A percentile compares a stretch with the other conserved stretches of the same genome.
Evolutionary conservation across 805 yeast species (phyloP).

Genomic region (Pichia sporocuriosa): DNA sequence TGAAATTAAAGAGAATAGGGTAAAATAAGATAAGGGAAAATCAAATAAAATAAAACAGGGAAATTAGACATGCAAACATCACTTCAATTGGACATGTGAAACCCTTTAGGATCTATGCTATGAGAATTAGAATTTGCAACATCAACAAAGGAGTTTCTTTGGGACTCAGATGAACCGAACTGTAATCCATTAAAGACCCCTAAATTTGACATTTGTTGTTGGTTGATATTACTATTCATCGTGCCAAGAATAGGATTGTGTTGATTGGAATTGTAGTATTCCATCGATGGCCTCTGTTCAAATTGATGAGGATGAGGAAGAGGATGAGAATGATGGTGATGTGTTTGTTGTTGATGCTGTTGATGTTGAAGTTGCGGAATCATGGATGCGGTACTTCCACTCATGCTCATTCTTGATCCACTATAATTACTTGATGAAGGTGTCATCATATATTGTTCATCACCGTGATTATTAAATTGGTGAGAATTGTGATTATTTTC

Average conservation of each 20-base stretch:
- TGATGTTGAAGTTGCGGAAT: background rate
- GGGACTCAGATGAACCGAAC: constrained; percentile 1
- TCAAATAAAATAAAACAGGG: background rate
- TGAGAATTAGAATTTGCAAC: background rate
- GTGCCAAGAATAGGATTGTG: constrained; percentile 9
- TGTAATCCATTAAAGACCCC: background rate
- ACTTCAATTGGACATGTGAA: background rate
- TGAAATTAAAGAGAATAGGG: too few relatives aligned
- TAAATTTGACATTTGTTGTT: background rate
- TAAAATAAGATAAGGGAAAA: background rate
- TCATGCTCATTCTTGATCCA: constrained; percentile 8
- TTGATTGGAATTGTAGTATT: background rate
- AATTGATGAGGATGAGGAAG: background rate
- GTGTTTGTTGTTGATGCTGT: background rate
- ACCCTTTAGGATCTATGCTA: background rate
- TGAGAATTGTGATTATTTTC: background rate
- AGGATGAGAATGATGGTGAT: background rate
- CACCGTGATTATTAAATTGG: background rate
- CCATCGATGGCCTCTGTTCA: constrained; percentile 4
- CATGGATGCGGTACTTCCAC: constrained; percentile 2
- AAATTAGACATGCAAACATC: too few relatives aligned
- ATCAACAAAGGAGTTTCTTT: constrained; percentile 1
- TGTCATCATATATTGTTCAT: constrained; percentile 1
- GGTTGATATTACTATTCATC: constrained; percentile 4
- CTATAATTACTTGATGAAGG: background rate